Conservation (phyloP, 768 basidiomycete genomes). For the Phaeotremella fagi region DNA sequence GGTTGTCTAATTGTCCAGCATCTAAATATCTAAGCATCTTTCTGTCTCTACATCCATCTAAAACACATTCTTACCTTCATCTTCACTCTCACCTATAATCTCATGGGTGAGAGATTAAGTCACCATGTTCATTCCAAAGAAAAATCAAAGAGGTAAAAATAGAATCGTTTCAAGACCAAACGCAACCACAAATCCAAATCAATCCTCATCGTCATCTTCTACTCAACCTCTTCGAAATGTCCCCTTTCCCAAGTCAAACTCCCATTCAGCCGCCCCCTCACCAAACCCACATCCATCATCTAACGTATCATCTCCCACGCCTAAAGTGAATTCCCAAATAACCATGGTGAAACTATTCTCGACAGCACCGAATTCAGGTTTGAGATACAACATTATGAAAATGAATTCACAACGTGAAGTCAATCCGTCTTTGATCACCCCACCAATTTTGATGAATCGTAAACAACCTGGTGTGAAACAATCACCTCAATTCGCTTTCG, state of each 20-base stretch:
- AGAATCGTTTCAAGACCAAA: conserved; percentile 6
- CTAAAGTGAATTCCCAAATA: conserved; percentile 14
- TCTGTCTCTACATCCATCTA: not conserved
- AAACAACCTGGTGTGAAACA: conserved; percentile 33
- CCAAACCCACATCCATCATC: not conserved
- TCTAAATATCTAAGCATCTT: no score
- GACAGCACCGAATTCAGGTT: conserved; percentile 4
- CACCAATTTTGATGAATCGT: conserved; percentile 29
- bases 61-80: not conserved
- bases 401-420: conserved; percentile 21
- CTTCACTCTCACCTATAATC: not conserved
- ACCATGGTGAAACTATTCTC: conserved; percentile 39
- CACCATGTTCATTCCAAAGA: conserved; percentile 34
- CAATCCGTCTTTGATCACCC: conserved; percentile 20
- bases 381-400: conserved; percentile 35
- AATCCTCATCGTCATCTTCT: no score
- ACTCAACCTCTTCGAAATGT: conserved; percentile 5
- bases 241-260: not conserved
- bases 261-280: not conserved
- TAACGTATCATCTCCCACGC: not conserved
- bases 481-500: conserved; percentile 22
- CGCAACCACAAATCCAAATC: no score
- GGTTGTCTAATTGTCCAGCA: no score
- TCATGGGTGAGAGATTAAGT: conserved; percentile 35
- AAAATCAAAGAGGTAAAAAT: conserved; percentile 26